Percentiles rank a stretch among this genome's conserved stretches.
Conservation (phyloP, 176 grass and related monocot species). For the Aegilops sharonensis region DNA sequence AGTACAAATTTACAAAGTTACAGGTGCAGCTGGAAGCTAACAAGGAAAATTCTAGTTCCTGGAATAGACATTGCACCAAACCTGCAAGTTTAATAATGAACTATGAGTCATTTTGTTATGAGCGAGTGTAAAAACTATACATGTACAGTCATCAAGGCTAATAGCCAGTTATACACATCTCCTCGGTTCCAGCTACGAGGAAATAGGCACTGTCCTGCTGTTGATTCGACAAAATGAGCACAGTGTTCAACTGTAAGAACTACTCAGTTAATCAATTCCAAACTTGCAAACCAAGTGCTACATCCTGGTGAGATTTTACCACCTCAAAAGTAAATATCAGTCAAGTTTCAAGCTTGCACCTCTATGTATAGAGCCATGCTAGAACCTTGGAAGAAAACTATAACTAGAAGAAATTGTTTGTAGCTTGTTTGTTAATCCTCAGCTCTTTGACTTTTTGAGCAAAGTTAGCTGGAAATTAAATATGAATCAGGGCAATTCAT, state of each 20-base stretch:
- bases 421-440: not conserved
- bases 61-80: too few relatives aligned
- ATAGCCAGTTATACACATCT: not conserved
- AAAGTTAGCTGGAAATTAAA: conserved; percentile 8
- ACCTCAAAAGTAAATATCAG: not conserved
- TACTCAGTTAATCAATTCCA: not conserved
- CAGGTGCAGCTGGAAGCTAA: not conserved
- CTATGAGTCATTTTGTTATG: not conserved
- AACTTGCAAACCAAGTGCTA: not conserved
- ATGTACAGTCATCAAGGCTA: not conserved
- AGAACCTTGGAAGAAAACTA: not conserved
- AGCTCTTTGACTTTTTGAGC: not conserved
- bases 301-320: not conserved
- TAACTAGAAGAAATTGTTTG: not conserved
- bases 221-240: not conserved
- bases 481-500: not conserved
- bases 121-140: not conserved
- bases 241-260: not conserved
- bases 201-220: not conserved
- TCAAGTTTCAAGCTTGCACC: not conserved
- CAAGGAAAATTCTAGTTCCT: not conserved
- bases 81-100: not conserved
- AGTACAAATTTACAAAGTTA: not conserved
- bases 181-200: not conserved
- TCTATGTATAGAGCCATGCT: not conserved